Evolutionary conservation across 192 early-diverging fungal genomes (phyloP).

Genomic region (Phycomyces blakesleeanus): DNA sequence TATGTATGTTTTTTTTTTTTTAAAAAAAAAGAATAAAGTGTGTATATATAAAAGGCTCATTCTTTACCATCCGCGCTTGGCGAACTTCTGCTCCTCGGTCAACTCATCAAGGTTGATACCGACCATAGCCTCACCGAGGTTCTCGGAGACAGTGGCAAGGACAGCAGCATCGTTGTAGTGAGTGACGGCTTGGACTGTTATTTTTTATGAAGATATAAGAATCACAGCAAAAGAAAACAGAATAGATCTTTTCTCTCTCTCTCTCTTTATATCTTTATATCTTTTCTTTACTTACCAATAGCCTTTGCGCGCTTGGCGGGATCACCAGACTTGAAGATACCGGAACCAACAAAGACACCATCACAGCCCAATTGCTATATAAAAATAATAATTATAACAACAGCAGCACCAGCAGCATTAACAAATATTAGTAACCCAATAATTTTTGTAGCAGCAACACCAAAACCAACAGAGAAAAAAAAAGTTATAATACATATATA

Average conservation of each 20-base stretch:
- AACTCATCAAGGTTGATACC: conserved; percentile 84
- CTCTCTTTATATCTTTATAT: too few relatives aligned
- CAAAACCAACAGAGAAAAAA: background rate
- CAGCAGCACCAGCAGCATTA: too few relatives aligned
- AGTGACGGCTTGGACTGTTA: conserved; percentile 85
- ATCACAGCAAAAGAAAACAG: too few relatives aligned
- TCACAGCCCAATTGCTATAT: conserved; percentile 90
- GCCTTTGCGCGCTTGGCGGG: conserved; percentile 93
- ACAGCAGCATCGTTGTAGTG: conserved; percentile 89
- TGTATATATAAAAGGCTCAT: background rate
- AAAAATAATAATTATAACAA: too few relatives aligned
- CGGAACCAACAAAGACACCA: conserved; percentile 97
- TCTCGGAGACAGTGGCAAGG: conserved; percentile 83
- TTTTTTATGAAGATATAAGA: conserved; percentile 10
- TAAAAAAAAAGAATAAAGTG: too few relatives aligned
- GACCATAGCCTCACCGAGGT: conserved; percentile 97
- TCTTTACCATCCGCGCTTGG: conserved; percentile 29
- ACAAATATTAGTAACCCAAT: too few relatives aligned
- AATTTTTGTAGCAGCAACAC: too few relatives aligned
- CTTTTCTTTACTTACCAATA: conserved; percentile 50
- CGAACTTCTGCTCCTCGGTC: conserved; percentile 28
- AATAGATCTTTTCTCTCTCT: too few relatives aligned
- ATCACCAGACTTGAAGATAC: conserved; percentile 94
- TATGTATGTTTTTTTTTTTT: background rate
- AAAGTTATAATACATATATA: background rate